Percentiles rank a stretch among this genome's conserved stretches.
Conservation (phyloP, 2,329 filamentous ascomycete species). For the Apiospora aurea region DNA sequence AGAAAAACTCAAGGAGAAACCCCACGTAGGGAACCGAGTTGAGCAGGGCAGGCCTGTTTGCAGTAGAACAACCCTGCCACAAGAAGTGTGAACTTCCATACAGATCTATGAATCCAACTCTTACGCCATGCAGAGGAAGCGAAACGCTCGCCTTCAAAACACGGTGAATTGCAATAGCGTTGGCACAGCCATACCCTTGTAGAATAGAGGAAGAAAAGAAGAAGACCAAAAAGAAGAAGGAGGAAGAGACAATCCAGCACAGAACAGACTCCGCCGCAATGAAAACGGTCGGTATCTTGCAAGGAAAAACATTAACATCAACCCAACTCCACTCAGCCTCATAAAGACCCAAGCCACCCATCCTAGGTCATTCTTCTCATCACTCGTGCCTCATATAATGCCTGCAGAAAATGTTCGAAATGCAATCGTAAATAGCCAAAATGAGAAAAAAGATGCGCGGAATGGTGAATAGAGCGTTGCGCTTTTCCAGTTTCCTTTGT, state of each 20-base stretch:
- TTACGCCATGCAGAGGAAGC: constrained; percentile 41
- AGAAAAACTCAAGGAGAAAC: constrained; percentile 19
- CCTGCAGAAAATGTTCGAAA: constrained; percentile 29
- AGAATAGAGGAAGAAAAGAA: constrained; percentile 31
- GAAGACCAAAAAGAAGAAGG: constrained; percentile 30
- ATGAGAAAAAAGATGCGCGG: constrained; percentile 1
- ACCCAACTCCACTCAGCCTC: constrained; percentile 30
- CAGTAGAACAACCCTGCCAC: constrained; percentile 37
- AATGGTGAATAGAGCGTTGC: constrained; percentile 19
- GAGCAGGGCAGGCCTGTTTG: constrained; percentile 25
- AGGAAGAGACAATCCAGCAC: constrained; percentile 30
- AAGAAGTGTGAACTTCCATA: constrained; percentile 47
- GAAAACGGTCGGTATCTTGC: constrained; percentile 22
- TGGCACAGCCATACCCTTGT: constrained; percentile 41
- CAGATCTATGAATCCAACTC: constrained; percentile 44
- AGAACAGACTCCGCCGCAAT: constrained; percentile 27
- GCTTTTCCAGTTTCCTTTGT: constrained; percentile 11
- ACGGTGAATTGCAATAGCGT: constrained; percentile 42
- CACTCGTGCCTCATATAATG: constrained; percentile 41
- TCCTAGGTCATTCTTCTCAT: constrained; percentile 26
- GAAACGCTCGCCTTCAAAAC: constrained; percentile 42
- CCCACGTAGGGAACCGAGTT: constrained; percentile 3
- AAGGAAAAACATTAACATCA: constrained; percentile 34
- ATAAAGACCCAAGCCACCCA: constrained; percentile 26
- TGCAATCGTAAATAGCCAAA: constrained; percentile 30